These are phyloP conservation scores for Begonia masoniana DNA, from an alignment of 306 rosid genomes.

Conservation along the genomic window DNA sequence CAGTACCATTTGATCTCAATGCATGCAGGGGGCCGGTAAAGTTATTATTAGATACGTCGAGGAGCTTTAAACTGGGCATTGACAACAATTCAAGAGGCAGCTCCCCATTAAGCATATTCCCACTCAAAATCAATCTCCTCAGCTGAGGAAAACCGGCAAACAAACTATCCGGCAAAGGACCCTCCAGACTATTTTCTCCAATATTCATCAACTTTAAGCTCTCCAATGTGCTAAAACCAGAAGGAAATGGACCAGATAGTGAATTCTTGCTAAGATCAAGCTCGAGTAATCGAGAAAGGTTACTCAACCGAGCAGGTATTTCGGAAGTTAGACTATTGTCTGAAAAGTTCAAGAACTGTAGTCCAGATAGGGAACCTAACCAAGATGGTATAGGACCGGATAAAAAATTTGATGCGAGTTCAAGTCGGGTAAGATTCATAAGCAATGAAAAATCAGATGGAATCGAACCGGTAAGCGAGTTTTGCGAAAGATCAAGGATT, in stretches of 20 bases:
- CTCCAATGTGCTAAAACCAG: constrained; percentile 20
- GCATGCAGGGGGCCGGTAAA: constrained; percentile 43
- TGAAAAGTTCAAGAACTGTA: constrained; percentile 41
- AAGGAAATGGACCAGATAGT: constrained; percentile 43
- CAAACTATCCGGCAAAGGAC: constrained; percentile 30
- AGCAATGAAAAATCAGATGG: constrained; percentile 39
- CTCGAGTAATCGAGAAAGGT: constrained; percentile 35
- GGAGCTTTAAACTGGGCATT: constrained; percentile 27
- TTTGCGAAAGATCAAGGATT: constrained; percentile 55
- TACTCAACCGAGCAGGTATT: constrained; percentile 39
- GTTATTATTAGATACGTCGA: constrained; percentile 57
- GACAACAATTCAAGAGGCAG: constrained; percentile 39
- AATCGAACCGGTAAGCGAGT: constrained; percentile 51
- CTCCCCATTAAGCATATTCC: constrained; percentile 36
- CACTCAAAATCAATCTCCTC: constrained; percentile 25
- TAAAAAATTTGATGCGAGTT: constrained; percentile 56
- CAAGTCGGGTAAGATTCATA: constrained; percentile 40
- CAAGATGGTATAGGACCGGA: constrained; percentile 49
- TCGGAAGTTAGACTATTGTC: constrained; percentile 33
- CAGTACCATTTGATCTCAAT: constrained; percentile 14
- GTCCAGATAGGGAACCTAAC: constrained; percentile 32
- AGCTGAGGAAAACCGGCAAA: constrained; percentile 24
- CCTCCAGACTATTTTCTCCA: constrained; percentile 23
- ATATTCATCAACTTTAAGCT: constrained; percentile 22
- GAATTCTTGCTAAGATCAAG: constrained; percentile 63